phyloP scores from a whole-genome alignment of 176 grass and related monocot species.

The Musa itinerans region DNA sequence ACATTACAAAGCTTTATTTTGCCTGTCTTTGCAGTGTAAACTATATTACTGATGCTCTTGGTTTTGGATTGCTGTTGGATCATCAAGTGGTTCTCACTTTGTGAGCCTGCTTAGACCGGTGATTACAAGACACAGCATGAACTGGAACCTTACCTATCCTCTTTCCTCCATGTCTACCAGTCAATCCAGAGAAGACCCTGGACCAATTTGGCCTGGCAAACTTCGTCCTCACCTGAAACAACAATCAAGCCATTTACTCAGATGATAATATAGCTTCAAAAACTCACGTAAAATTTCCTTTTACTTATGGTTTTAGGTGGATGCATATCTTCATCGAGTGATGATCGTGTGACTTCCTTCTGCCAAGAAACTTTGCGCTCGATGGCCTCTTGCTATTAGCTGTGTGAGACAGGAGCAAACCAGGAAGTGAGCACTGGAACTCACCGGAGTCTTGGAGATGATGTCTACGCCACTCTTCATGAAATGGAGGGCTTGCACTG shows the following conservation, averaged over 20 bases:
- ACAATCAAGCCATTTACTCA: background rate
- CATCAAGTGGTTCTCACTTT: background rate
- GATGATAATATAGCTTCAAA: no score
- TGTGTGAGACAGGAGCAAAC: no score
- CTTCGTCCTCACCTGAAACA: conserved; percentile 66
- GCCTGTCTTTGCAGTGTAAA: background rate
- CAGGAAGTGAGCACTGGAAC: background rate
- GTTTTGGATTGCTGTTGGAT: background rate
- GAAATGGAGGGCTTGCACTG: conserved; percentile 67
- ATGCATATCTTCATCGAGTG: no score
- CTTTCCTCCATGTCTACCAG: conserved; percentile 60
- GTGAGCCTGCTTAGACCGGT: background rate
- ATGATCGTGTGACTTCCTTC: no score
- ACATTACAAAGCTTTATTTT: no score
- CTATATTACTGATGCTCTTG: background rate
- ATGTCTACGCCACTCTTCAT: conserved; percentile 54
- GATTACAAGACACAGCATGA: background rate
- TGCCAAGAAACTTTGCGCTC: no score
- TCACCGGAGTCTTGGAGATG: conserved; percentile 60
- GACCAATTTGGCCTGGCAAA: conserved; percentile 94
- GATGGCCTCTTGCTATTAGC: no score
- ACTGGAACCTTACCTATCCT: conserved; percentile 53
- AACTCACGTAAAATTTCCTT: no score
- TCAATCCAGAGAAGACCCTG: conserved; percentile 66
- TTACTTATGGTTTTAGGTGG: no score